These are phyloP conservation scores for Cladorrhinum sp. DNA, from an alignment of 2,329 filamentous ascomycete species.

Conservation along the genomic window DNA sequence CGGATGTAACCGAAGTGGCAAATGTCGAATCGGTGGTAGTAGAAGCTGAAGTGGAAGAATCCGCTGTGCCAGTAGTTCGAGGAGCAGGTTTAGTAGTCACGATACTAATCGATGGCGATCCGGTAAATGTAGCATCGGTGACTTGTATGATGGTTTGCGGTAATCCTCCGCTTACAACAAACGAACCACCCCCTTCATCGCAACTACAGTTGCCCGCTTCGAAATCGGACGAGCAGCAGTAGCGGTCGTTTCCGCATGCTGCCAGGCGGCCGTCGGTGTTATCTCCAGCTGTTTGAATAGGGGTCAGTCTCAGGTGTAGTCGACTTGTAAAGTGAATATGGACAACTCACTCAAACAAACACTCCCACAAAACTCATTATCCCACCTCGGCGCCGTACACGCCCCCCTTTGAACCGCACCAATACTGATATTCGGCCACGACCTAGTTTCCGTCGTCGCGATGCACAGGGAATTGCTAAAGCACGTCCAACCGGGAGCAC, in stretches of 20 bases:
- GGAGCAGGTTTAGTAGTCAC: not conserved
- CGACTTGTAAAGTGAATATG: not conserved
- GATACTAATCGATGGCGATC: constrained; percentile 1
- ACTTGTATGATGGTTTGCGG: constrained; percentile 25
- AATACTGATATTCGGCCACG: constrained; percentile 21
- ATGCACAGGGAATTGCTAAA: constrained; percentile 27
- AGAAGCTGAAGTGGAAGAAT: not conserved
- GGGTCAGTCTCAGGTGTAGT: not conserved
- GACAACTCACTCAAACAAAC: constrained; percentile 24
- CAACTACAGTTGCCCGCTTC: constrained; percentile 25
- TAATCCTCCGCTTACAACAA: constrained; percentile 14
- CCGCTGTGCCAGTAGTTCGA: not conserved
- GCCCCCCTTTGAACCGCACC: constrained; percentile 24
- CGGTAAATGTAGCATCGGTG: constrained; percentile 14
- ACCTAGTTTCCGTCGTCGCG: constrained; percentile 19
- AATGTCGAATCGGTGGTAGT: not conserved
- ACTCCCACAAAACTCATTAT: constrained; percentile 26
- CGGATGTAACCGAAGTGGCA: not conserved
- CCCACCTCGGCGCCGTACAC: constrained; percentile 29
- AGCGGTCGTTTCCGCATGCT: constrained; percentile 20
- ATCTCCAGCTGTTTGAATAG: constrained; percentile 4
- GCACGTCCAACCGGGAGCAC: constrained; percentile 28
- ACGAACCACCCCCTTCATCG: constrained; percentile 8
- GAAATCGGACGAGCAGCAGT: constrained; percentile 28
- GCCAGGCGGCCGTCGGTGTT: constrained; percentile 20